Conservation (phyloP, 108 stramenopile species). For the Mediolabrus comicus region DNA sequence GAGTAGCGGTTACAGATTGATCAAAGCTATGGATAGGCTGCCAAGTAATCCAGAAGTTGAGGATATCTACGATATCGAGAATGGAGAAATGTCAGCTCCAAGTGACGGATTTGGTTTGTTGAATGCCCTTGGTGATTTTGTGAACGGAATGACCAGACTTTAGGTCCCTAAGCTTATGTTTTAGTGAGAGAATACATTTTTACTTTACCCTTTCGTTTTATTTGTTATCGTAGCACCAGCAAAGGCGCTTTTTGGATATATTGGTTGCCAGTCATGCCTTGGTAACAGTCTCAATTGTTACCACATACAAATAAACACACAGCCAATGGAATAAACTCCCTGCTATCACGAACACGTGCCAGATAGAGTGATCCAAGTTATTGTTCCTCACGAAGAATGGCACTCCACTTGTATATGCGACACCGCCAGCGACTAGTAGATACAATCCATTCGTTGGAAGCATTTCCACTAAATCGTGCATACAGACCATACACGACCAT, state of each 20-base stretch:
- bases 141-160: conserved; percentile 69
- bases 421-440: conserved; percentile 73
- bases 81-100: conserved; percentile 45
- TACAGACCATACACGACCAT: conserved; percentile 66
- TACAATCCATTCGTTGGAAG: conserved; percentile 46
- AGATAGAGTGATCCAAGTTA: conserved; percentile 83
- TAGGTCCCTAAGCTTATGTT: conserved; percentile 17
- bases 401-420: conserved; percentile 80
- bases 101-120: conserved; percentile 56
- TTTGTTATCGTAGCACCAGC: not conserved
- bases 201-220: not conserved
- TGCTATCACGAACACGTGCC: conserved; percentile 81
- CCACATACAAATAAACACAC: conserved; percentile 67
- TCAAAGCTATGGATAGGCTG: conserved; percentile 58
- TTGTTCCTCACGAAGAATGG: conserved; percentile 87
- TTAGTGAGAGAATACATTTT: not conserved
- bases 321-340: conserved; percentile 82
- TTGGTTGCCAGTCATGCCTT: too few species aligned
- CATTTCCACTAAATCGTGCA: conserved; percentile 53
- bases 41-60: conserved; percentile 86
- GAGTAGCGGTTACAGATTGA: conserved; percentile 80
- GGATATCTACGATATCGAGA: conserved; percentile 82
- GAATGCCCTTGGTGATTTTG: conserved; percentile 64
- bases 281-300: conserved; percentile 4
- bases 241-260: not conserved